Percentiles rank a stretch among this genome's conserved stretches.
Evolutionary conservation across 257 asterid genomes (phyloP).

Genomic region (Solanum medicagineum): DNA sequence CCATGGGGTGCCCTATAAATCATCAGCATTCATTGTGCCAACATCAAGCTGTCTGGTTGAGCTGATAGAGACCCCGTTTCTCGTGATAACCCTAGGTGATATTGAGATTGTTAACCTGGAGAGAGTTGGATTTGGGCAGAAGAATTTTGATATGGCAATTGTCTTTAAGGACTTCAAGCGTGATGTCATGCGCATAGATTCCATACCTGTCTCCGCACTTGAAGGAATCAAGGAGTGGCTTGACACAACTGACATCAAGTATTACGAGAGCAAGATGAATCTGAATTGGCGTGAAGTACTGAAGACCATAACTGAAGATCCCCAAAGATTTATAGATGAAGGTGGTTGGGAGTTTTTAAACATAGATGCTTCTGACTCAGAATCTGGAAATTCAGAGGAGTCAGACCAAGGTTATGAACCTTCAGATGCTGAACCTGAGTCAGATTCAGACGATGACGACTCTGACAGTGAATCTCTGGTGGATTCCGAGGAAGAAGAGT

Average conservation of each 20-base stretch:
- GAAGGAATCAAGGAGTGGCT: slow-evolving; percentile 24
- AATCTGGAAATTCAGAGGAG: slow-evolving; percentile 9
- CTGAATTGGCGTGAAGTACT: slow-evolving; percentile 16
- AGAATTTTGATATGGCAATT: slow-evolving; percentile 19
- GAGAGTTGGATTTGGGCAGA: slow-evolving; percentile 21
- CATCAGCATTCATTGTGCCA: slow-evolving; percentile 13
- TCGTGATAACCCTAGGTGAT: slow-evolving; percentile 11
- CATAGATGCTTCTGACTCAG: slow-evolving; percentile 15
- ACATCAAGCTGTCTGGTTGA: slow-evolving; percentile 15
- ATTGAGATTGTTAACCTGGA: slow-evolving; percentile 20
- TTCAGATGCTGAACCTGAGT: slow-evolving; percentile 13
- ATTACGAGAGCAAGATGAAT: slow-evolving; percentile 18
- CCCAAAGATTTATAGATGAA: slow-evolving; percentile 11
- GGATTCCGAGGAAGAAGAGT: slow-evolving; percentile 6
- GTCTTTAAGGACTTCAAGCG: slow-evolving; percentile 20
- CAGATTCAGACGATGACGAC: slow-evolving; percentile 10
- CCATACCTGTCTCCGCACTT: slow-evolving; percentile 8
- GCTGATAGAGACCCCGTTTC: slow-evolving; percentile 13
- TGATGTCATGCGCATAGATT: slow-evolving; percentile 18
- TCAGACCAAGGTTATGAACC: slow-evolving; percentile 16
- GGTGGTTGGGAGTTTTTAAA: slow-evolving; percentile 23
- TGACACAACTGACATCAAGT: slow-evolving; percentile 15
- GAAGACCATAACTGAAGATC: slow-evolving; percentile 15
- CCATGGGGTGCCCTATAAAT: slow-evolving; percentile 17
- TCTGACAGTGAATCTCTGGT: slow-evolving; percentile 17